A percentile compares a stretch with the other conserved stretches of the same genome.
Evolutionary conservation across 2,329 filamentous ascomycete species (phyloP).

Genomic region (Coniochaeta prunicola): DNA sequence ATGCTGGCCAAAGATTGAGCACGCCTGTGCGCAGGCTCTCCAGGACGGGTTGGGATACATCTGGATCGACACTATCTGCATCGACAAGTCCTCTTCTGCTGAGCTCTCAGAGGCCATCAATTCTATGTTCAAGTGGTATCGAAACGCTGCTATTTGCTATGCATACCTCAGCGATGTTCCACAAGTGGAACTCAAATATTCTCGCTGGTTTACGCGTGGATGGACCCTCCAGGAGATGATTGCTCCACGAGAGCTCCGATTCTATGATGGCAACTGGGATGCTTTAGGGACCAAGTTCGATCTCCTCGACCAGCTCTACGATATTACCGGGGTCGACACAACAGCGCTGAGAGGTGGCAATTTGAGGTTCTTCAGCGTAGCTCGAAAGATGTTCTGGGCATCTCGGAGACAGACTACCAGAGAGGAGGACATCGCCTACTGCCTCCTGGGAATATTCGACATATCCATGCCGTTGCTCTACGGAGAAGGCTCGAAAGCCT

Average conservation of each 20-base stretch:
- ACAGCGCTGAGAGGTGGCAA: no score
- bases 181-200: neutral
- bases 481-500: neutral
- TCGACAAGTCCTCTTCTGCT: conserved; percentile 4
- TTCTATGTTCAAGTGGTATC: conserved; percentile 12
- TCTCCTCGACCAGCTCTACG: no score
- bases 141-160: conserved; percentile 9
- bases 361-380: neutral
- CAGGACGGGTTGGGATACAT: conserved; percentile 2
- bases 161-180: conserved; percentile 12
- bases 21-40: conserved; percentile 6
- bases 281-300: neutral
- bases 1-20: conserved; percentile 3
- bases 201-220: neutral
- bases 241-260: neutral
- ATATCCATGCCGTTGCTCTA: neutral
- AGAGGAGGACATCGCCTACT: neutral
- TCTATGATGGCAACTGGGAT: neutral
- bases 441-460: neutral
- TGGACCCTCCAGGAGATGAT: conserved; percentile 2
- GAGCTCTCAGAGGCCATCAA: conserved; percentile 4
- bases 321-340: no score
- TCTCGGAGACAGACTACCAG: neutral
- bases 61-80: conserved; percentile 7
- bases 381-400: neutral